Evolutionary conservation across 345 rosid genomes (phyloP).

Genomic region (Hevea brasiliensis): DNA sequence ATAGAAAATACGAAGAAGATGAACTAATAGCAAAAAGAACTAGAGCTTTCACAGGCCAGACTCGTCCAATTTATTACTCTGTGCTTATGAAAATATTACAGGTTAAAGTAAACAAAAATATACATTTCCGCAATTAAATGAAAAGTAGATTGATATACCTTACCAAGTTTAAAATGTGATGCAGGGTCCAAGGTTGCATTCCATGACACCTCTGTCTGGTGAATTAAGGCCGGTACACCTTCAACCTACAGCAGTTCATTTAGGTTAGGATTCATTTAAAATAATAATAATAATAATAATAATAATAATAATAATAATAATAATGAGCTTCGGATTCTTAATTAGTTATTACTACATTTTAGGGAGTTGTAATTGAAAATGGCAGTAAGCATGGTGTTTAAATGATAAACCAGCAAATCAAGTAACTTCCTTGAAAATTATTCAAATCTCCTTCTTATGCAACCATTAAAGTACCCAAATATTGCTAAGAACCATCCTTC

Average conservation of each 20-base stretch:
- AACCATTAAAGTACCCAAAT: neutral
- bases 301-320: too few relatives aligned
- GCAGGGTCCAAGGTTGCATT: constrained; percentile 90
- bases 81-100: neutral
- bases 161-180: constrained; percentile 76
- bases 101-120: constrained; percentile 2
- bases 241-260: constrained; percentile 58
- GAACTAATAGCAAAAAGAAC: neutral
- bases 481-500: neutral
- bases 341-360: constrained; percentile 1
- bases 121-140: constrained; percentile 10
- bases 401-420: neutral
- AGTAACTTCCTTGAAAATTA: neutral
- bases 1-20: neutral
- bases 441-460: neutral
- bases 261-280: constrained; percentile 5
- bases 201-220: constrained; percentile 94
- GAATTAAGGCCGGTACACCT: constrained; percentile 84
- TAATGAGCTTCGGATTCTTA: neutral
- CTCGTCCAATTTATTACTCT: constrained; percentile 1
- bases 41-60: constrained; percentile 9
- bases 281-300: too few relatives aligned
- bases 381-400: neutral
- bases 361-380: constrained; percentile 2
- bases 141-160: constrained; percentile 47